Base-by-base conservation (phyloP, 768 basidiomycete genomes). In the Tephrocybe rancida region DNA sequence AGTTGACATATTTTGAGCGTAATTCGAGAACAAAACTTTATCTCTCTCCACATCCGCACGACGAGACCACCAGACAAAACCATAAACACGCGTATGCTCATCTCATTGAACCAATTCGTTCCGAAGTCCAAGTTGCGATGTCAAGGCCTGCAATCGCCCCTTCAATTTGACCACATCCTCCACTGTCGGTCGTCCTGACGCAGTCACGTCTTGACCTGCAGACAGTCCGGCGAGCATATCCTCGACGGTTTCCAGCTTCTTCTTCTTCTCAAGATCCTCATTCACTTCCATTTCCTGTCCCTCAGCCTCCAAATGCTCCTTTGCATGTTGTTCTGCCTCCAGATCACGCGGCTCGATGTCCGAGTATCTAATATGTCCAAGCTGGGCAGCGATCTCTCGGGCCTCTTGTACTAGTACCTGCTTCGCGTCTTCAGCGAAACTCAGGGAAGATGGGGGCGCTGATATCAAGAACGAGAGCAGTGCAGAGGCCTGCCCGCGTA, bases 241-340 rank as follows among this genome's bases (percentile, higher is more conserved):
- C 61, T 85, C 83, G 37, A 85, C 58, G 0, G 67, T 67, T 60
- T 86, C 85, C 68, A 86, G 72, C 50, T 78, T 71, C 48, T 71
- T 68, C 59, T 76, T 83, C 34, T 75, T 75, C 48, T 68, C 65
- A 35, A 81, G 53, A 52, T 79, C 78, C 44, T 81, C 76, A 48
- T 68, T 69, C 19, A 69, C 65, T 18, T 72, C 71, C 56, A 73
- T 61, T 19, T 63, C 70, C 5, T 67, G 59, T 19, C 65, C 68
- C 55, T 75, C 75, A n/a, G 63, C 54, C 43, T 78, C 78, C 10
- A 86, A 67, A 63, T 90, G 88, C 53, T 88, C 82, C 42, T 74
- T 74, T 21, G 87, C 88, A 67, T 96, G 95, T 47, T 75, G 79
- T 61, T 90, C 85, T 0, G 92, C 89, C 61, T 95, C 87, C 8